phyloP scores from a whole-genome alignment of 805 yeast species.

The Suhomyces canberraensis region DNA sequence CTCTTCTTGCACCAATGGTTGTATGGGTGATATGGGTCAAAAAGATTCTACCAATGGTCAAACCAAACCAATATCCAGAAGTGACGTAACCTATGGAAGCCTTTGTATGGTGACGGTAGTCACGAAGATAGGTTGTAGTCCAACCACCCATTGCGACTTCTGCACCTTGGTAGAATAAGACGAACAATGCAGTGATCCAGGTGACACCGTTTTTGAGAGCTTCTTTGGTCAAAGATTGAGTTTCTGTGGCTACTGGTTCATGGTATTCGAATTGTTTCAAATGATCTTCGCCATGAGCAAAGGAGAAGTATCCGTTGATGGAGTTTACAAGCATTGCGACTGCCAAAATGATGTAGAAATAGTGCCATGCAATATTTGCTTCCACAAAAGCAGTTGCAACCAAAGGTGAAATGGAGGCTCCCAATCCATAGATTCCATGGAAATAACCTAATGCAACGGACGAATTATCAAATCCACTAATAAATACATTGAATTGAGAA shows the following conservation, averaged over 20 bases:
- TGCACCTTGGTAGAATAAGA: slow-evolving; percentile 19
- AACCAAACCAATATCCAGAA: slow-evolving; percentile 24
- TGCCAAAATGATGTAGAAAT: slow-evolving; percentile 15
- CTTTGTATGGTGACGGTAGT: slow-evolving; percentile 14
- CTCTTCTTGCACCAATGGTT: slow-evolving; percentile 14
- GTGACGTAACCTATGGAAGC: slow-evolving; percentile 20
- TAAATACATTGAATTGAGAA: slow-evolving; percentile 20
- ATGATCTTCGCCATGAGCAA: slow-evolving; percentile 15
- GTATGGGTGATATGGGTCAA: slow-evolving; percentile 17
- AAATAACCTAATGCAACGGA: slow-evolving; percentile 17
- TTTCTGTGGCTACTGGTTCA: background rate
- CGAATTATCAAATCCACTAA: slow-evolving; percentile 19
- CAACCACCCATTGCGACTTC: slow-evolving; percentile 24
- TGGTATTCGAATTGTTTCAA: slow-evolving; percentile 6
- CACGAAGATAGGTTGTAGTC: slow-evolving; percentile 22
- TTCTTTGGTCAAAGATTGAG: slow-evolving; percentile 8
- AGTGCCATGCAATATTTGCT: slow-evolving; percentile 16
- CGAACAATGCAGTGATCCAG: slow-evolving; percentile 18
- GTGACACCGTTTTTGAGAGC: slow-evolving; percentile 17
- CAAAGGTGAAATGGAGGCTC: slow-evolving; percentile 22
- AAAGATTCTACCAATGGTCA: slow-evolving; percentile 19
- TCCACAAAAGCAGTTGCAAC: slow-evolving; percentile 18
- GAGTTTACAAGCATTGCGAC: slow-evolving; percentile 13
- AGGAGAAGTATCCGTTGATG: slow-evolving; percentile 9
- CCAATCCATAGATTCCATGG: slow-evolving; percentile 25